Base-by-base conservation (phyloP, 164 flowering plant genomes). In the Liriodendron chinense region DNA sequence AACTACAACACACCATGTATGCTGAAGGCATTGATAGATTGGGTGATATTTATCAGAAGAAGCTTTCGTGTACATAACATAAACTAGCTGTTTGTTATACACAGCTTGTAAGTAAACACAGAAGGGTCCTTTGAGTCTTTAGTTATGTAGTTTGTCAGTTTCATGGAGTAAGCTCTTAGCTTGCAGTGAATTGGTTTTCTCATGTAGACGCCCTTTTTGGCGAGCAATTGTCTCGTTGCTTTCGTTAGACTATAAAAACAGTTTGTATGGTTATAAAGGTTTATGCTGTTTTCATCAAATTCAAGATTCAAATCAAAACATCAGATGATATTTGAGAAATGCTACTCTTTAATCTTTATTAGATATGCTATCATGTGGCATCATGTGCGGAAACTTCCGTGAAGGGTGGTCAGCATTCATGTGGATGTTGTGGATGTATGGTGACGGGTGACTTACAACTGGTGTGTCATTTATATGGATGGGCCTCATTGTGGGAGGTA, bases 1-100 rank as follows among this genome's bases (percentile, higher is more conserved):
- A 74, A 74, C 70, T 74, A 69, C 70, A 73, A 47, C 69, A 23
- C 76, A 74, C 64, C 64, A 49, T 23, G 43, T 47, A 53, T 7
- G 71, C 34, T 57, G 16, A 66, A 74, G 50, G 47, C 47, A 43
- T 57, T 73, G 25, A 14, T 67, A 34, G 16, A 63, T 73, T 64
- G 49, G 47, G 24, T 48, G 22, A 65, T 16, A 47, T 57, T 12
- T 5, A 9, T 56, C 43, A 34, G 43, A 23, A 64, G 69, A 20
- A 47, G 34, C 49, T 43, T 64, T 43, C 43, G 43, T 47, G 62
- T 65, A 48, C 67, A 63, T 73, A 48, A 53, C 34, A 57, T 16
- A 28, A 53, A 28, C 57, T 56, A 20, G 74, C 67, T 72, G 50
- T 22, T 20, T 34, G 68, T 28, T 9, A 59, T 1, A 34, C 34